Conservation (phyloP, 2,329 filamentous ascomycete genomes). For the Cercospora sp. region DNA sequence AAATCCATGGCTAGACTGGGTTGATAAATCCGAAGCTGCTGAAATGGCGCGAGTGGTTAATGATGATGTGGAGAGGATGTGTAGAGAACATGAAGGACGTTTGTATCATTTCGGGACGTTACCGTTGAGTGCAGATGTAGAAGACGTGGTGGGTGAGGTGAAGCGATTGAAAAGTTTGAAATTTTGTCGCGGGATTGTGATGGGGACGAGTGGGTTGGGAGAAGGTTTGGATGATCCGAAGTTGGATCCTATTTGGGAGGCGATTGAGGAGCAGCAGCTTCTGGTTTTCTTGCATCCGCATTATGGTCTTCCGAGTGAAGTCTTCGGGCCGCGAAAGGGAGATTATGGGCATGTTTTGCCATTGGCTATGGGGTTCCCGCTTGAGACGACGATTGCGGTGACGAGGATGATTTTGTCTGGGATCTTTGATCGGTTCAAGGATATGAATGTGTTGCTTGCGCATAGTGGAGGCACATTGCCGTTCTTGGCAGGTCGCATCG, state of each 20-base stretch:
- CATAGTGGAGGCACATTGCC: conserved; percentile 88
- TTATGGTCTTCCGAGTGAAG: conserved; percentile 78
- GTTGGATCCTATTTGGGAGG: conserved; percentile 70
- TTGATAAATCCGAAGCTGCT: conserved; percentile 62
- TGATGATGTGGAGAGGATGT: conserved; percentile 73
- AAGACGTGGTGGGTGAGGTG: conserved; percentile 66
- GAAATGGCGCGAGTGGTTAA: conserved; percentile 70
- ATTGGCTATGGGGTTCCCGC: conserved; percentile 80
- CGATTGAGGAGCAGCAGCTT: conserved; percentile 64
- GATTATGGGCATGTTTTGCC: conserved; percentile 85
- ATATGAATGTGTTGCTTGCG: conserved; percentile 73
- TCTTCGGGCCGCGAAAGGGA: conserved; percentile 73
- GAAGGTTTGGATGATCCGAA: conserved; percentile 75
- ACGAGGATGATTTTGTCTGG: conserved; percentile 83
- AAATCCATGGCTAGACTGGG: conserved; percentile 92
- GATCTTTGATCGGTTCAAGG: conserved; percentile 74
- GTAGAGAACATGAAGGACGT: conserved; percentile 63
- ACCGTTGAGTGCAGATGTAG: conserved; percentile 67
- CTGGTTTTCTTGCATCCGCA: conserved; percentile 87
- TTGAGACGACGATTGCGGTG: conserved; percentile 90
- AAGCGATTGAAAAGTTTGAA: conserved; percentile 60
- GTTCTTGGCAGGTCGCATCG: conserved; percentile 83
- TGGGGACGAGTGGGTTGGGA: conserved; percentile 81
- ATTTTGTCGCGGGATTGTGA: conserved; percentile 79
- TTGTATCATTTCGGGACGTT: conserved; percentile 83